These are phyloP conservation scores for Pseudofabraea citricarpa DNA, from an alignment of 2,329 filamentous ascomycete genomes.

Conservation along the genomic window DNA sequence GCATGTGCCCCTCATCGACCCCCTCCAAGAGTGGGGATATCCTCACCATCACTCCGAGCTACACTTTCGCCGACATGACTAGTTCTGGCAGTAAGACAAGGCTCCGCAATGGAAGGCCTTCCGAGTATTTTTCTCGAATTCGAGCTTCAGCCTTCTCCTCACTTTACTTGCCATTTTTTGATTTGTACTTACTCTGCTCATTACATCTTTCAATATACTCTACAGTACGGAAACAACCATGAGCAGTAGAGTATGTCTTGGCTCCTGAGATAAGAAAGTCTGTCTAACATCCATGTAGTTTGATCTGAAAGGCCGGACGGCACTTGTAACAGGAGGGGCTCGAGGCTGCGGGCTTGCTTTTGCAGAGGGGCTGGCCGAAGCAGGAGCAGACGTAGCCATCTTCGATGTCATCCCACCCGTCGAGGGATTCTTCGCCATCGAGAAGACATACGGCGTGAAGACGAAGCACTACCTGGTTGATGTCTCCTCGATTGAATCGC, in stretches of 20 bases:
- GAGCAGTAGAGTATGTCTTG: slow-evolving; percentile 3
- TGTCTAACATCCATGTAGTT: slow-evolving; percentile 34
- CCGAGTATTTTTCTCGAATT: too few relatives aligned
- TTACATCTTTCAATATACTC: neutral
- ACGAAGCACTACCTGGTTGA: slow-evolving; percentile 36
- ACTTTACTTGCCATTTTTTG: neutral
- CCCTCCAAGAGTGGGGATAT: neutral
- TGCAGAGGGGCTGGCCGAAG: slow-evolving; percentile 38
- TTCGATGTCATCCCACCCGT: slow-evolving; percentile 40
- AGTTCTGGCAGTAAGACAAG: neutral
- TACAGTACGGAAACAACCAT: too few relatives aligned
- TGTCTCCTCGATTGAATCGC: slow-evolving; percentile 28
- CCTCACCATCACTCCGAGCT: too few relatives aligned
- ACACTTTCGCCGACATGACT: neutral
- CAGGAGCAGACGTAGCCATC: slow-evolving; percentile 38
- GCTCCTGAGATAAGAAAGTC: too few relatives aligned
- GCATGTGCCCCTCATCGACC: neutral
- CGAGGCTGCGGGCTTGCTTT: slow-evolving; percentile 40
- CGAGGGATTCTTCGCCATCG: slow-evolving; percentile 33
- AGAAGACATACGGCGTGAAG: slow-evolving; percentile 35
- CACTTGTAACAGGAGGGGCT: slow-evolving; percentile 41
- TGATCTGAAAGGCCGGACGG: slow-evolving; percentile 39
- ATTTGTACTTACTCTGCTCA: neutral
- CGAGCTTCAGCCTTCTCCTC: neutral
- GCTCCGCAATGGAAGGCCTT: neutral